Percentiles rank a stretch among this genome's conserved stretches.
Evolutionary conservation across 306 rosid species (phyloP).

Genomic region (Castanea mollissima): DNA sequence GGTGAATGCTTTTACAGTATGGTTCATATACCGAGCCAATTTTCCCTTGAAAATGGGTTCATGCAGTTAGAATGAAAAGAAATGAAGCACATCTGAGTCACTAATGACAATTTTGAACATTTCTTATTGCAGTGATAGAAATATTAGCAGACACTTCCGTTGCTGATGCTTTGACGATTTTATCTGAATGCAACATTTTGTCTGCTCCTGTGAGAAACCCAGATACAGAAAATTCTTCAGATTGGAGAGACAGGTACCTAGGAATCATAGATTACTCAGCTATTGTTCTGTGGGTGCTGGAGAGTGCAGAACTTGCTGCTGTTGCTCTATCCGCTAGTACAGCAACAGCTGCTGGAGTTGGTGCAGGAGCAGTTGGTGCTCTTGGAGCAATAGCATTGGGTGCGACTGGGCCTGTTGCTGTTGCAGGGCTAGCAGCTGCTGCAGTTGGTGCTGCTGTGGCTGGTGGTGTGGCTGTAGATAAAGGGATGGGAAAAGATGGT

Average conservation of each 20-base stretch:
- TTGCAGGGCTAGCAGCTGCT: slow-evolving; percentile 83
- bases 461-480: slow-evolving; percentile 69
- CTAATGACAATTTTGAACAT: slow-evolving; percentile 9
- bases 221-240: slow-evolving; percentile 40
- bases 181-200: slow-evolving; percentile 77
- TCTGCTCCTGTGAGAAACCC: slow-evolving; percentile 81
- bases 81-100: neutral
- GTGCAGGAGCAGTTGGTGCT: slow-evolving; percentile 80
- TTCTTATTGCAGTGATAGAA: slow-evolving; percentile 62
- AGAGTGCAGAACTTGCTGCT: slow-evolving; percentile 86
- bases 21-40: no score
- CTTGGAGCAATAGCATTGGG: slow-evolving; percentile 84
- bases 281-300: slow-evolving; percentile 85
- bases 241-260: slow-evolving; percentile 80
- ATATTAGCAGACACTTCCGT: slow-evolving; percentile 67
- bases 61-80: neutral
- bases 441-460: slow-evolving; percentile 89
- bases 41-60: neutral
- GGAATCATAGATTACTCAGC: slow-evolving; percentile 87
- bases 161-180: slow-evolving; percentile 61
- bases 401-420: slow-evolving; percentile 74
- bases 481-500: slow-evolving; percentile 64
- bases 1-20: slow-evolving; percentile 40
- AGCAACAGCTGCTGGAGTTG: slow-evolving; percentile 86
- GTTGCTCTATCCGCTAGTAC: slow-evolving; percentile 73